Evolutionary conservation across 768 basidiomycete species (phyloP), one percentile per base, ranked within the genome.

Genomic region (Xerocomellus intermedius): DNA sequence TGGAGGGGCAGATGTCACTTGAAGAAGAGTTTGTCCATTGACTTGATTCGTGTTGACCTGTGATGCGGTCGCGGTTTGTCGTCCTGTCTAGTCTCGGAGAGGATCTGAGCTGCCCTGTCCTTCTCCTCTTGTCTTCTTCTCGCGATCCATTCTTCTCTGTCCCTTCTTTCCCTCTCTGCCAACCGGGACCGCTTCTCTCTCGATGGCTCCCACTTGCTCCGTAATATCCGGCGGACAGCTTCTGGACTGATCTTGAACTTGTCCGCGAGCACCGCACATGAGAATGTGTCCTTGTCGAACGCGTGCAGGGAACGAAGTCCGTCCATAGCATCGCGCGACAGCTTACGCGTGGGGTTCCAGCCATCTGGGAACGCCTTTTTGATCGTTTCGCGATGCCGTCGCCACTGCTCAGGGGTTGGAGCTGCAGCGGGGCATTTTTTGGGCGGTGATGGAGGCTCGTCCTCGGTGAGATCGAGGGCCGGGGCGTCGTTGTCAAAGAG

Each of bases 321-420:
- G 58, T 87, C 85, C 91, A 94, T 94, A 35, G 91, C 90, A 62
- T 89, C 86, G 51, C 88, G 80, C 14, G 89, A 89, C 50, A 94
- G 67, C 67, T 90, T 91, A 63, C 83, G 85, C 53, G 87, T 86
- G 24, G 92, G 92, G 47, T 77, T 74, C 91, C 91, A 94, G 42
- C 86, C 86, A 10, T 73, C 69, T 26, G 86, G 86, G 64, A 87
- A 88, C 4, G 69, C 63, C 58, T 79, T 74, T 52, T 77, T 79
- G 55, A 88, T 74, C 12, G 71, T 63, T 42, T 73, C 68, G 41
- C 82, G 79, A 69, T 88, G 85, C 21, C 65, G 70, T 55, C 70
- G 72, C 75, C 76, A 77, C 65, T 81, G 74, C 24, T 71, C 68
- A 44, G 84, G 84, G 12, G 72, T 72, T 28, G 67, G 67, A 32